Percentiles rank a stretch among this genome's conserved stretches.
These are phyloP conservation scores for Moniliella sp. DNA, from an alignment of 1,284 basidiomycete genomes.

Conservation along the genomic window DNA sequence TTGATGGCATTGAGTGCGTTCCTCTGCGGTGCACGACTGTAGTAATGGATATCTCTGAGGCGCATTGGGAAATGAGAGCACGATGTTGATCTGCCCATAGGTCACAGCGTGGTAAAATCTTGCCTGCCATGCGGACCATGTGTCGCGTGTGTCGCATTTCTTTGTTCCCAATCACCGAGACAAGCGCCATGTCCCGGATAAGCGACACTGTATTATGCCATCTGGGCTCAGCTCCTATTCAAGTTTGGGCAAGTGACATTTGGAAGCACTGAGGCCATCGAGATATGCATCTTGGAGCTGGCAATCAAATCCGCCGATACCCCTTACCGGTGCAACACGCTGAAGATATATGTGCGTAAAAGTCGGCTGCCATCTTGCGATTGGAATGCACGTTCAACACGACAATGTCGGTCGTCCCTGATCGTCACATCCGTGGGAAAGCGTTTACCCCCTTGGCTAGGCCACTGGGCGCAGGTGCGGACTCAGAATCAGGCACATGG, in stretches of 20 bases:
- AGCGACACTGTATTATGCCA: conserved; percentile 41
- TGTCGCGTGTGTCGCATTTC: too few relatives aligned
- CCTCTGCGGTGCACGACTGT: conserved; percentile 59
- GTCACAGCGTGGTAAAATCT: conserved; percentile 72
- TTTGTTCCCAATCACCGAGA: conserved; percentile 81
- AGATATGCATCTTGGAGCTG: conserved; percentile 88
- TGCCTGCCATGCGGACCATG: conserved; percentile 78
- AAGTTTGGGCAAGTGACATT: conserved; percentile 34
- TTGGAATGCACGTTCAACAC: conserved; percentile 90
- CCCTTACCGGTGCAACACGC: conserved; percentile 68
- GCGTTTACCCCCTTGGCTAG: too few relatives aligned
- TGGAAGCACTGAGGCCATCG: conserved; percentile 45
- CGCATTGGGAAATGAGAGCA: conserved; percentile 98
- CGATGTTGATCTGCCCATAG: conserved; percentile 85
- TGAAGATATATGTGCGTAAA: conserved; percentile 90
- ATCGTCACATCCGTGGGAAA: conserved; percentile 91
- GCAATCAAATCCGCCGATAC: conserved; percentile 91
- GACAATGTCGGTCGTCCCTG: conserved; percentile 78
- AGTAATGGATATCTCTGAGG: conserved; percentile 61
- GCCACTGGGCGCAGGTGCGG: neutral
- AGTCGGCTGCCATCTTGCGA: conserved; percentile 84
- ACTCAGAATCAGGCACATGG: neutral
- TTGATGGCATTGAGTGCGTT: conserved; percentile 89
- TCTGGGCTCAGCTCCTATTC: conserved; percentile 19
- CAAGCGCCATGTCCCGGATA: conserved; percentile 73